A percentile compares a stretch with the other conserved stretches of the same genome.
These are phyloP conservation scores for Leccinum subtestaceum DNA, from an alignment of 768 basidiomycete species.

Conservation along the genomic window DNA sequence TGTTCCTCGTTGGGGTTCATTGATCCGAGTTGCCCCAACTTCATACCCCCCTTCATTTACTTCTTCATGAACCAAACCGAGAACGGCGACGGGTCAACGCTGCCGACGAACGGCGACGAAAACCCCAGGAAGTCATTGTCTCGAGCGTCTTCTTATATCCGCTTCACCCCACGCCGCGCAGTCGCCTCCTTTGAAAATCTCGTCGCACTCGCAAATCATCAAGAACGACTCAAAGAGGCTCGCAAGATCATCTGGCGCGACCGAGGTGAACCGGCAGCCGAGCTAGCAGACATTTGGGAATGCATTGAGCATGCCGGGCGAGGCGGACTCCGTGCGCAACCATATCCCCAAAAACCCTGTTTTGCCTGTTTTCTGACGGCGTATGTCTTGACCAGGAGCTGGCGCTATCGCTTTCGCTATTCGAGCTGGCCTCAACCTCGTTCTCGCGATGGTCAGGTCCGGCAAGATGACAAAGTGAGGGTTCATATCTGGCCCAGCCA, in stretches of 20 bases:
- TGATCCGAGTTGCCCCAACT: not conserved
- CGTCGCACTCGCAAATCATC: conserved; percentile 80
- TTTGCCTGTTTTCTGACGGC: not conserved
- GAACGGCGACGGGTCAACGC: conserved; percentile 4
- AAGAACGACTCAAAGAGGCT: conserved; percentile 69
- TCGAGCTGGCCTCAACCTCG: too few species aligned
- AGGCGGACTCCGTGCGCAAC: conserved; percentile 67
- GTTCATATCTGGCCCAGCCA: too few species aligned
- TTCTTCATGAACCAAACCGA: conserved; percentile 5
- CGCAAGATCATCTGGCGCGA: conserved; percentile 83
- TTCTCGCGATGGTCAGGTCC: too few species aligned
- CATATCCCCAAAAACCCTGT: not conserved
- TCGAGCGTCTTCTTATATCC: conserved; percentile 39
- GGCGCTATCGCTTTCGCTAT: too few species aligned
- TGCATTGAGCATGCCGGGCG: conserved; percentile 68
- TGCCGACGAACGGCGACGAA: not conserved
- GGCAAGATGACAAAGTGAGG: too few species aligned
- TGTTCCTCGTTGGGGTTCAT: not conserved
- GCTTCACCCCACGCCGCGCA: conserved; percentile 51
- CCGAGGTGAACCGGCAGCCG: conserved; percentile 69
- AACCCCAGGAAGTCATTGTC: conserved; percentile 7
- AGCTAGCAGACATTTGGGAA: conserved; percentile 59
- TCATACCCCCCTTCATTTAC: not conserved
- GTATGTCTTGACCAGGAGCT: not conserved
- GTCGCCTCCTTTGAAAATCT: conserved; percentile 82